Evolutionary conservation across 139 green algal species (phyloP).

Genomic region (Closterium sp.): DNA sequence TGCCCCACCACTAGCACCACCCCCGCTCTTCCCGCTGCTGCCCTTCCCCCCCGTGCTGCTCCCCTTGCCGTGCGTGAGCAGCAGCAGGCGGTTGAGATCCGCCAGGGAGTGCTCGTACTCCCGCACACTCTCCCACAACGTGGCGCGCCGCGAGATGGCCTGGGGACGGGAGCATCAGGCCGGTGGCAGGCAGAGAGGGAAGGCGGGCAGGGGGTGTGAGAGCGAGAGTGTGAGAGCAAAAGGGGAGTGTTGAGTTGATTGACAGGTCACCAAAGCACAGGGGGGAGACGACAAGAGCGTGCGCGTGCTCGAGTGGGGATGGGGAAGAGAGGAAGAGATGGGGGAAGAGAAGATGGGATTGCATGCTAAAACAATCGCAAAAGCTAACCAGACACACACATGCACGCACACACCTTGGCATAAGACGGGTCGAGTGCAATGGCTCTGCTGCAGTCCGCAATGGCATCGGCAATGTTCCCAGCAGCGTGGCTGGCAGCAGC

Average conservation of each 20-base stretch:
- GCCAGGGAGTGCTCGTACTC: conserved; percentile 18
- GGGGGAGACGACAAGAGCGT: too few species aligned
- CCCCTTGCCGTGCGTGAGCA: not conserved
- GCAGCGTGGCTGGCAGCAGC: conserved; percentile 42
- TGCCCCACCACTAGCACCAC: not conserved
- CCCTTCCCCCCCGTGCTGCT: too few species aligned
- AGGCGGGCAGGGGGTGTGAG: not conserved
- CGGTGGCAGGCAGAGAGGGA: not conserved
- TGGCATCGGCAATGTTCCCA: conserved; percentile 37
- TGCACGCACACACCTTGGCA: conserved; percentile 19
- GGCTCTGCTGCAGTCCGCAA: conserved; percentile 48
- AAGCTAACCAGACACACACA: not conserved
- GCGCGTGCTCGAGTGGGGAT: too few species aligned
- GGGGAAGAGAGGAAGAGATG: too few species aligned
- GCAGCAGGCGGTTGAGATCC: conserved; percentile 26
- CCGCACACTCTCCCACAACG: conserved; percentile 30
- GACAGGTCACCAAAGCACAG: too few species aligned
- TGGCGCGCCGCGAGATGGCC: conserved; percentile 37
- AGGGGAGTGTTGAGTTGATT: not conserved
- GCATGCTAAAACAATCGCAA: not conserved
- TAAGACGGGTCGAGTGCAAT: conserved; percentile 43
- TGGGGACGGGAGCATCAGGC: not conserved
- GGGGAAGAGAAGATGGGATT: too few species aligned
- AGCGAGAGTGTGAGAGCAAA: too few species aligned
- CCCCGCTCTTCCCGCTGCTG: not conserved